Evolutionary conservation across 768 basidiomycete species (phyloP).

Genomic region (Naematelia encephala): DNA sequence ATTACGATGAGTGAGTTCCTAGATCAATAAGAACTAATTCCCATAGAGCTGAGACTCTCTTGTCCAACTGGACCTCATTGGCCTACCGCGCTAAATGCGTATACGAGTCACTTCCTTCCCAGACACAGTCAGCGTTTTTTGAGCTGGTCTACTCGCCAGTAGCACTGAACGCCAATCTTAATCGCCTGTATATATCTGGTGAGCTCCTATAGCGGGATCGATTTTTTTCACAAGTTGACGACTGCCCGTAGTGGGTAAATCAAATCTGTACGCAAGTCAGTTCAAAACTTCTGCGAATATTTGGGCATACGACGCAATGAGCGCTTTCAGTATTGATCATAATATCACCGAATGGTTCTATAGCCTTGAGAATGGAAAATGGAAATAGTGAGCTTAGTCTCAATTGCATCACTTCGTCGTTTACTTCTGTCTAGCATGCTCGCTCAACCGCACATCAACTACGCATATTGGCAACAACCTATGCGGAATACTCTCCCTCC

Average conservation of each 20-base stretch:
- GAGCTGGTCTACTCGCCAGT: constrained; percentile 56
- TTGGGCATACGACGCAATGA: constrained; percentile 58
- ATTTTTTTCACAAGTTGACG: no score
- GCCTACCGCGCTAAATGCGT: constrained; percentile 57
- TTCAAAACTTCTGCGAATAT: constrained; percentile 62
- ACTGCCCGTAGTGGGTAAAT: constrained; percentile 57
- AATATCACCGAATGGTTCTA: constrained; percentile 64
- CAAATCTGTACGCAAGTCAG: constrained; percentile 64
- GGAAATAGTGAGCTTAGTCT: no score
- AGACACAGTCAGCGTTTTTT: constrained; percentile 62
- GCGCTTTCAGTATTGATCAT: constrained; percentile 62
- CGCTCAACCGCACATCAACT: constrained; percentile 28
- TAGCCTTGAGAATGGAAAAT: constrained; percentile 60
- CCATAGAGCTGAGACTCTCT: constrained; percentile 62
- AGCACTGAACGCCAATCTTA: constrained; percentile 59
- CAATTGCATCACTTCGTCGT: no score
- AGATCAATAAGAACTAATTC: no score
- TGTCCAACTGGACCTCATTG: constrained; percentile 58
- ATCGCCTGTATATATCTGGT: constrained; percentile 60
- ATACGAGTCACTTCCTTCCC: constrained; percentile 56
- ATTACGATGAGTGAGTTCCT: constrained; percentile 74
- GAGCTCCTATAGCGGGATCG: no score
- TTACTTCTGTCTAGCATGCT: constrained; percentile 58
- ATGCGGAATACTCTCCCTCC: constrained; percentile 59
- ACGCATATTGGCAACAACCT: constrained; percentile 63